Conservation (phyloP, 805 yeast species). For the Ogataea corticis region DNA sequence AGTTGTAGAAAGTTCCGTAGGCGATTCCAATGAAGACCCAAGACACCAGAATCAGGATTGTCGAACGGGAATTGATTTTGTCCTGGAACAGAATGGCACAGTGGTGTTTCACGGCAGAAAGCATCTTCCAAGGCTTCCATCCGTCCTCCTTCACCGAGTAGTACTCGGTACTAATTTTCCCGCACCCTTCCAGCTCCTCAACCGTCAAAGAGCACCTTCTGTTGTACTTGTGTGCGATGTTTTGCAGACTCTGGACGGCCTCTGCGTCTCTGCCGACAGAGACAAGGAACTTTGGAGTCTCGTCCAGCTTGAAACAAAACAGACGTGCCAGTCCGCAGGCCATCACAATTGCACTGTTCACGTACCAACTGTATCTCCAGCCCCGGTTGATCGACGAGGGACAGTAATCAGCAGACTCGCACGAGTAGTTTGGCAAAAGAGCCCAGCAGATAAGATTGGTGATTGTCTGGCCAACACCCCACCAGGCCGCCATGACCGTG, state of each 20-base stretch:
- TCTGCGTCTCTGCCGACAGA: conserved; percentile 45
- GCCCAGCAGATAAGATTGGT: conserved; percentile 51
- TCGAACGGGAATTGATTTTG: conserved; percentile 37
- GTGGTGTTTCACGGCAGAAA: conserved; percentile 32
- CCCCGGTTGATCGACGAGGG: conserved; percentile 46
- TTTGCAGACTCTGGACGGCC: conserved; percentile 41
- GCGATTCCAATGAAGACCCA: conserved; percentile 56
- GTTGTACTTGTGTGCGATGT: conserved; percentile 44
- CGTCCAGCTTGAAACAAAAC: conserved; percentile 42
- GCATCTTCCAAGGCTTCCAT: conserved; percentile 16
- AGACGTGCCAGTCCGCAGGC: conserved; percentile 46
- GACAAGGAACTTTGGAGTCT: conserved; percentile 29
- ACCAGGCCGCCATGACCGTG: conserved; percentile 52
- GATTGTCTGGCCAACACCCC: conserved; percentile 57
- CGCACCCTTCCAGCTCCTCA: conserved; percentile 42
- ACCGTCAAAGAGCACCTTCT: conserved; percentile 39
- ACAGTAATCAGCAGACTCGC: conserved; percentile 42
- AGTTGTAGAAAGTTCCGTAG: conserved; percentile 50
- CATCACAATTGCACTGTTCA: conserved; percentile 47
- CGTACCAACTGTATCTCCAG: conserved; percentile 54
- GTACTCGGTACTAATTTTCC: conserved; percentile 24
- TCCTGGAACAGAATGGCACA: conserved; percentile 45
- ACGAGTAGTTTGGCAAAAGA: conserved; percentile 45
- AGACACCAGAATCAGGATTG: conserved; percentile 42
- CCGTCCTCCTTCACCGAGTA: conserved; percentile 8